These are phyloP conservation scores for Papiliotrema laurentii DNA, from an alignment of 1,284 basidiomycete species.

Conservation along the genomic window DNA sequence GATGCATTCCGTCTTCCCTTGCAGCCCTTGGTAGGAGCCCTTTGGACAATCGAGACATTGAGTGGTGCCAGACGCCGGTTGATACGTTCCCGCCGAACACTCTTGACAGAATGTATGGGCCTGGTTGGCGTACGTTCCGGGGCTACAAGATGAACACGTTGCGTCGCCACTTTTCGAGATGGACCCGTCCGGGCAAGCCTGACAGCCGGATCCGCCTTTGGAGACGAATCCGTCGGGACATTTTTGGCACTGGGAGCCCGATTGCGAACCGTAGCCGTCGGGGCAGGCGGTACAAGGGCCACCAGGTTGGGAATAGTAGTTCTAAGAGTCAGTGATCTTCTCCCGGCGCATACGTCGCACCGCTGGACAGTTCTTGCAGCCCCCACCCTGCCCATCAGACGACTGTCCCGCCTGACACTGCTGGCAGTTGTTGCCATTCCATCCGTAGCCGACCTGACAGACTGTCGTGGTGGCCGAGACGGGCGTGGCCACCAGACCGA, in stretches of 20 bases:
- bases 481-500: too few species aligned
- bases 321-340: not conserved
- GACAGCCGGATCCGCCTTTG: not conserved
- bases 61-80: not conserved
- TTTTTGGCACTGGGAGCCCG: not conserved
- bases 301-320: not conserved
- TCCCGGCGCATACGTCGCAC: not conserved
- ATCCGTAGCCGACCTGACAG: not conserved
- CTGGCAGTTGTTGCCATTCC: slow-evolving; percentile 1
- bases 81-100: not conserved
- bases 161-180: not conserved
- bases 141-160: slow-evolving; percentile 1
- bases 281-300: not conserved
- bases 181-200: not conserved
- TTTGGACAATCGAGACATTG: not conserved
- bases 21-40: not conserved
- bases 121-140: not conserved
- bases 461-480: not conserved
- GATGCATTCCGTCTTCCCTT: not conserved
- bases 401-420: not conserved
- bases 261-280: not conserved
- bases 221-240: not conserved
- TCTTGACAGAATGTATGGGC: not conserved
- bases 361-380: not conserved
- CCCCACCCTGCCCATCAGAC: not conserved